Base-by-base conservation (phyloP, 2,329 filamentous ascomycete species). In the Diaporthe citriasiana region DNA sequence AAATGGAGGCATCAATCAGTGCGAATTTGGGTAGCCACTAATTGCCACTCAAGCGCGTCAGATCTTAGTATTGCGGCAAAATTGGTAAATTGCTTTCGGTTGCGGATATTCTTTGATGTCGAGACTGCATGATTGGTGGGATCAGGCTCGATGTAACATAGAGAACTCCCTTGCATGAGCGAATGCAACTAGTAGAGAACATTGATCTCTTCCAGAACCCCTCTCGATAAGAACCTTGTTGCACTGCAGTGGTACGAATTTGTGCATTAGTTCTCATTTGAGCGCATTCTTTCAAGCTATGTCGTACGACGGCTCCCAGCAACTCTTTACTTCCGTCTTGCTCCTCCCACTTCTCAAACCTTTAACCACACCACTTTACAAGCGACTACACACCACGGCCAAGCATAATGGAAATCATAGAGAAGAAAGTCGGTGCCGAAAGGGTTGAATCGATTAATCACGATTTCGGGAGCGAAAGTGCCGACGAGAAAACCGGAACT, bases 401-500 rank as follows among this genome's bases (percentile, higher is more conserved):
- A 4, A 27, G 33, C 40, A 27, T 8, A 9, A 68, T 68, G 63
- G 47, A 68, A 15, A 53, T n/a, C 5, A 10, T 4, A 40, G 47
- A 53, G 17, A 68, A 68, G 2, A 27, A 8, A 5, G 10, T 12
- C 9, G 47, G 63, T 5, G 22, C 63, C 35, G 33, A 51, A 3
- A 27, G 27, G 33, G 63, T 53, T 27, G 47, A 68, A 17, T 22
- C 33, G 3, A 40, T 68, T 33, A 40, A 53, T 10, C 33, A 40
- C 3, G 47, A 68, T 22, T 53, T 47, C 15, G 22, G 47, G 9
- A 40, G 63, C 47, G 33, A 53, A 19, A 40, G 22, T 53, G 33
- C 27, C 33, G 63, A 68, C 30, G 63, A 68, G 33, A 68, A 68
- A 9, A 68, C 63, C 2, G 63, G 63, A 30, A 68, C 63, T 72